Base-by-base conservation (phyloP, 306 rosid species). In the Acacia crassicarpa region DNA sequence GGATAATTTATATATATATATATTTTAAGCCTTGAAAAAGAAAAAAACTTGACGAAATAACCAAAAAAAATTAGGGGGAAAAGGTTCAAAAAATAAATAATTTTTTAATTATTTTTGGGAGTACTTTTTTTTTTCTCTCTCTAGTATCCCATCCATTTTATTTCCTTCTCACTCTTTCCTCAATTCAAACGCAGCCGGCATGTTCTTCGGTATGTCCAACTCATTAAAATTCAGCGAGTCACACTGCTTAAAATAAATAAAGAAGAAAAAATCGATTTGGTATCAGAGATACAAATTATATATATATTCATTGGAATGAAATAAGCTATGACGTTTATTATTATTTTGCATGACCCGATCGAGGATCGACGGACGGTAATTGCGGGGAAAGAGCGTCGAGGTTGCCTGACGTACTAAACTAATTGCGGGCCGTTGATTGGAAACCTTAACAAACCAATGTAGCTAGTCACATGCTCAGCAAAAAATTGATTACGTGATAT, bases 281-380 rank as follows among this genome's bases (percentile, higher is more conserved):
- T 19, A 13, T 38, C 61, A 25, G 44, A 25, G 44, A 35, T 81
- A n/a, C 11, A 40, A 41, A 54, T 25, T 27, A 27, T 49, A 4
- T 49, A 4, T 40, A 40, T 44, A 66, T 35, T 61, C 14, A 20
- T 20, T 17, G 1, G 2, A 11, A 19, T 74, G 75, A 81, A 49
- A 49, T 38, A 81, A 65, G 75, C 84, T 49, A 17, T 81, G 80
- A 74, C 79, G 75, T 41, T 9, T 12, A 20, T 38, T 12, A 20
- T 38, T 38, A 38, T 38, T 67, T 67, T 32, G 13, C 38, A 23
- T 59, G 8, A 11, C 9, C n/a, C n/a, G n/a, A n/a, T n/a, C n/a
- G n/a, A n/a, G n/a, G n/a, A n/a, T 4, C 5, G 10, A 22, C n/a
- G 0, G 41, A 14, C 19, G 69, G 30, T 63, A 30, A 30, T 63